Base-by-base conservation (phyloP, 352 stramenopile genomes). In the Halophytophthora batemanensis region DNA sequence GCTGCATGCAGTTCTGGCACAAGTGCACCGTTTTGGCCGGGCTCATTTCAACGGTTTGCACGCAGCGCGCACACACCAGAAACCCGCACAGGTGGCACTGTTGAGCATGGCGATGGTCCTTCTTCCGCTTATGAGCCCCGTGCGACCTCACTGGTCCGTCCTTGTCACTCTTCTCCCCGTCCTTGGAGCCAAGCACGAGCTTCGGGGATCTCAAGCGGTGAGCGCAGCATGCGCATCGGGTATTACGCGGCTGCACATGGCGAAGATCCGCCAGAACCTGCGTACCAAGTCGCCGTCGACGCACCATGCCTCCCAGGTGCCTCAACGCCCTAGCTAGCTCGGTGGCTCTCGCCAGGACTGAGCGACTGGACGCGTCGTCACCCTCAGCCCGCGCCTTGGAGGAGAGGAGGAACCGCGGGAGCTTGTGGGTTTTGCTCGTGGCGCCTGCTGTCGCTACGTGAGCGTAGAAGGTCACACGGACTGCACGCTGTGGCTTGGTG, bases 71-170 rank as follows among this genome's bases (percentile, higher is more conserved):
- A 50, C 79, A 90, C 28, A 87, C 75, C 40, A 66, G 56, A 51
- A 82, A 81, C 8, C 74, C 74, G 35, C 79, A 87, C 18, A 90
- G 50, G 29, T 80, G 62, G 47, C 79, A 90, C n/a, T 64, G 64
- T 44, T n/a, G n/a, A n/a, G n/a, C n/a, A n/a, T n/a, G n/a, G n/a
- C n/a, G n/a, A n/a, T n/a, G n/a, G n/a, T n/a, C n/a, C n/a, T n/a
- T n/a, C n/a, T n/a, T n/a, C n/a, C n/a, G n/a, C n/a, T n/a, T n/a
- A n/a, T 81, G 77, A 18, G 65, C 62, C 8, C 66, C 66, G 2
- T 40, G 38, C 31, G 69, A 53, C 23, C 35, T 45, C 5, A 40
- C 53, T 2, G 38, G 11, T 2, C 58, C 50, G 17, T 53, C 54
- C 25, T 54, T 51, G 0, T 25, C 37, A 13, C 29, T 56, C 22